Evolutionary conservation across 2,329 filamentous ascomycete genomes (phyloP).

Genomic region (Plenodomus biglobosus): DNA sequence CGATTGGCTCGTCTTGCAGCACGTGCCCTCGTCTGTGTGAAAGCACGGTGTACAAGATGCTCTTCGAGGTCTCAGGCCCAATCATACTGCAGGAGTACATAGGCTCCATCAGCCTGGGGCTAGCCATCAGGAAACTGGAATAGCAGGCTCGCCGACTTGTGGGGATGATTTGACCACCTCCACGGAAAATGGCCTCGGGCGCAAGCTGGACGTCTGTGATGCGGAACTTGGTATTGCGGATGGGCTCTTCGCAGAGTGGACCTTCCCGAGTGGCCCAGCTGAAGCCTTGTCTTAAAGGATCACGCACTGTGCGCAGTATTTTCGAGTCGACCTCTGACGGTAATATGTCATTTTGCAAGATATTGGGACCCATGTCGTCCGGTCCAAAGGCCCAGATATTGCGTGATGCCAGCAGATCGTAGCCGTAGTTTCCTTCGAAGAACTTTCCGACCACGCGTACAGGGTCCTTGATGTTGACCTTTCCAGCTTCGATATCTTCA

Average conservation of each 20-base stretch:
- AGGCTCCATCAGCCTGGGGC: conserved; percentile 93
- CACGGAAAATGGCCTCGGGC: conserved; percentile 87
- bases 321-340: conserved; percentile 95
- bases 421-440: conserved; percentile 96
- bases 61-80: conserved; percentile 84
- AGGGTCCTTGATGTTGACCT: conserved; percentile 88
- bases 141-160: conserved; percentile 92
- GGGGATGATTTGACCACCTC: conserved; percentile 95
- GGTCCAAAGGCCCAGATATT: conserved; percentile 99
- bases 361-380: conserved; percentile 91
- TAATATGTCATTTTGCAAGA: conserved; percentile 93
- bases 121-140: conserved; percentile 95
- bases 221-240: conserved; percentile 97
- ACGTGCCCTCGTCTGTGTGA: conserved; percentile 89
- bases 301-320: conserved; percentile 79
- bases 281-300: conserved; percentile 94
- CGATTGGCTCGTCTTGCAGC: conserved; percentile 88
- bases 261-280: conserved; percentile 96
- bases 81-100: conserved; percentile 92
- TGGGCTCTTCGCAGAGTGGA: conserved; percentile 96
- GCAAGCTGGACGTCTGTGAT: conserved; percentile 88
- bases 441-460: conserved; percentile 92
- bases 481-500: conserved; percentile 87
- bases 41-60: conserved; percentile 87
- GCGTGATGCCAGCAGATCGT: conserved; percentile 89